A percentile compares a stretch with the other conserved stretches of the same genome.
These are phyloP conservation scores for Sugiyamaella marilandica DNA, from an alignment of 805 yeast species.

Conservation along the genomic window DNA sequence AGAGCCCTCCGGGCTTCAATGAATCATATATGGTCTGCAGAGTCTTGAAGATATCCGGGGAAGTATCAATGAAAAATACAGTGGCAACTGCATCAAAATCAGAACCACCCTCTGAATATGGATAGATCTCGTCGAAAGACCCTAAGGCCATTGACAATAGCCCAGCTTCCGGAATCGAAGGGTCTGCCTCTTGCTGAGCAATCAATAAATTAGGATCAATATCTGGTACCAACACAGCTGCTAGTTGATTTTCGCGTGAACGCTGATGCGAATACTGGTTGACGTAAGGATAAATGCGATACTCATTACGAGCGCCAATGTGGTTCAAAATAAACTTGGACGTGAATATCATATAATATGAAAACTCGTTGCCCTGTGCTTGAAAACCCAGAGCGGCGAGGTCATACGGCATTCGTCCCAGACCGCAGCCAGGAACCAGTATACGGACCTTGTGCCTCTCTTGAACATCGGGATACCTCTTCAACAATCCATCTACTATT, in stretches of 20 bases:
- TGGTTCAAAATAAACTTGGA: constrained; percentile 30
- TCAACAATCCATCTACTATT: constrained; percentile 42
- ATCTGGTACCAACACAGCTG: constrained; percentile 40
- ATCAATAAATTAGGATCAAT: constrained; percentile 21
- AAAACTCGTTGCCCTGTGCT: constrained; percentile 76
- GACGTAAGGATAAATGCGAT: constrained; percentile 37
- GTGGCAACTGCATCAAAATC: constrained; percentile 36
- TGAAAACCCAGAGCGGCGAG: constrained; percentile 40
- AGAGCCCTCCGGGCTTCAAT: constrained; percentile 48
- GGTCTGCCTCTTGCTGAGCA: constrained; percentile 16
- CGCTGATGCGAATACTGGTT: constrained; percentile 69
- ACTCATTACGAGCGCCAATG: constrained; percentile 12
- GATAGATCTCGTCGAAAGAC: constrained; percentile 63
- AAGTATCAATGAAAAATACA: constrained; percentile 85
- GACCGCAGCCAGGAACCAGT: constrained; percentile 85
- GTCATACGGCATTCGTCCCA: constrained; percentile 77
- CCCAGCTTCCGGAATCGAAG: constrained; percentile 20
- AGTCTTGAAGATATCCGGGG: constrained; percentile 75
- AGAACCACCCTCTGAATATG: constrained; percentile 37
- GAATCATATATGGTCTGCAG: constrained; percentile 56
- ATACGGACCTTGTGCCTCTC: constrained; percentile 34
- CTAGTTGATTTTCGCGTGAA: constrained; percentile 45
- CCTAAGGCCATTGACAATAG: constrained; percentile 69
- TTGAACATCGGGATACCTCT: constrained; percentile 27
- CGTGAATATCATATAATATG: constrained; percentile 72